Evolutionary conservation across 805 yeast genomes (phyloP), one percentile per base, ranked within the genome.

Genomic region (Suhomyces vadensis): DNA sequence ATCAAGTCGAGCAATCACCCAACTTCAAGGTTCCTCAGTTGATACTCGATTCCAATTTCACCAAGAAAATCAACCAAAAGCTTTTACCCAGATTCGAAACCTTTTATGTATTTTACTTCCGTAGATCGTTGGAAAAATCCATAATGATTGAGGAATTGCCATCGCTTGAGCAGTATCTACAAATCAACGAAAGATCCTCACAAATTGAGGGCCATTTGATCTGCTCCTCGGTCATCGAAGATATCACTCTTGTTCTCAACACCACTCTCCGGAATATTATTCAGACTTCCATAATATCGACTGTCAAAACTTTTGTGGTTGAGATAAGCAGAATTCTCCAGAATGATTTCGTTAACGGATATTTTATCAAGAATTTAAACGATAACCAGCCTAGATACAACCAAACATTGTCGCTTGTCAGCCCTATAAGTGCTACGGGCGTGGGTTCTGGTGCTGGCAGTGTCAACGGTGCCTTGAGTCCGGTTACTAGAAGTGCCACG

Each of bases 181-280:
- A 26, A 8, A 31, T 25, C 7, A 10, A 10, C 9, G 20, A 37
- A 20, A 14, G 17, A n/a, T 6, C 3, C 2, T 31, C 22, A 6
- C 58, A 70, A 25, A 16, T 19, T 7, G 80, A 83, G 2, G 82
- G 78, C 31, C 82, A 76, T 23, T 71, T 83, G 4, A 92, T 91
- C 2, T 79, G 85, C 4, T 81, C 95, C 0, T 88, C 97, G 0
- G 82, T 88, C 17, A 81, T 91, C 19, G 99, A 94, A 55, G 99
- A 94, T 60, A 68, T 87, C 25, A 77, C 88, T 21, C 72, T 89
- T 53, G 80, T 90, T 6, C 66, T 91, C 36, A 85, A 87, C 55
- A 79, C 82, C 27, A 74, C 86, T 13, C 61, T 90, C 26, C 67
- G 81, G 19, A 85, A 83, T 46, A 73, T 82, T 1, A 69, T 90